Percentiles rank a stretch among this genome's conserved stretches.
These are phyloP conservation scores for Chlamydomonas incerta DNA, from an alignment of 139 green algal genomes.

Conservation along the genomic window DNA sequence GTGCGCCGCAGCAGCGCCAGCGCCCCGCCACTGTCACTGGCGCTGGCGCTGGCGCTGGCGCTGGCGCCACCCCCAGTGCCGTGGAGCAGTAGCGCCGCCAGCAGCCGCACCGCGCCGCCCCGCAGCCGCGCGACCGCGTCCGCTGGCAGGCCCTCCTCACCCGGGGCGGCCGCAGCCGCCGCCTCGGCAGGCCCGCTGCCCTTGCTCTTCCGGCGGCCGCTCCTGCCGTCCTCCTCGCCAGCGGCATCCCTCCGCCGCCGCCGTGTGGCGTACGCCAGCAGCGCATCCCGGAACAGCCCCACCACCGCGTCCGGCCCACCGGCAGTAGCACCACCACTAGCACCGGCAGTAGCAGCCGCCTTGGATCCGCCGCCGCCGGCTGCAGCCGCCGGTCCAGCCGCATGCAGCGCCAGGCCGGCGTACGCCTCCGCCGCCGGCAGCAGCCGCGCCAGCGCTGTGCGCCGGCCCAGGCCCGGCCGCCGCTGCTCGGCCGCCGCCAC, in stretches of 20 bases:
- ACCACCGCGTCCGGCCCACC: constrained; percentile 31
- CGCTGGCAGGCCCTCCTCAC: background rate
- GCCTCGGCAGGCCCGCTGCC: no score
- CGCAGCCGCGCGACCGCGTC: constrained; percentile 22
- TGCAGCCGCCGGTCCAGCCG: background rate
- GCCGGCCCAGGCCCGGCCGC: constrained; percentile 10
- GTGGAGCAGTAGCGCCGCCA: background rate
- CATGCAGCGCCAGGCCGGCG: background rate
- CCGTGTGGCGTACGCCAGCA: constrained; percentile 50
- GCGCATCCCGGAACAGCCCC: constrained; percentile 5
- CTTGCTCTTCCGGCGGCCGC: no score
- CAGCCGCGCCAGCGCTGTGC: constrained; percentile 25
- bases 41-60: no score
- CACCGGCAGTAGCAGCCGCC: no score
- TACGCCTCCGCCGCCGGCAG: constrained; percentile 21
- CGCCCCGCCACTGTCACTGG: background rate
- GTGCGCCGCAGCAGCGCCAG: background rate
- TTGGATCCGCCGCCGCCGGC: no score
- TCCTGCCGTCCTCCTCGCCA: no score
- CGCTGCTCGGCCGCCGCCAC: constrained; percentile 18
- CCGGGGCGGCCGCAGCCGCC: background rate
- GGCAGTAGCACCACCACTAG: no score
- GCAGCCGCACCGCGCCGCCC: constrained; percentile 41
- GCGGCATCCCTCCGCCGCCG: constrained; percentile 30
- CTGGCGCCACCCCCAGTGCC: no score